These are phyloP conservation scores for Cydonia oblonga DNA, from an alignment of 331 rosid genomes.

Conservation along the genomic window DNA sequence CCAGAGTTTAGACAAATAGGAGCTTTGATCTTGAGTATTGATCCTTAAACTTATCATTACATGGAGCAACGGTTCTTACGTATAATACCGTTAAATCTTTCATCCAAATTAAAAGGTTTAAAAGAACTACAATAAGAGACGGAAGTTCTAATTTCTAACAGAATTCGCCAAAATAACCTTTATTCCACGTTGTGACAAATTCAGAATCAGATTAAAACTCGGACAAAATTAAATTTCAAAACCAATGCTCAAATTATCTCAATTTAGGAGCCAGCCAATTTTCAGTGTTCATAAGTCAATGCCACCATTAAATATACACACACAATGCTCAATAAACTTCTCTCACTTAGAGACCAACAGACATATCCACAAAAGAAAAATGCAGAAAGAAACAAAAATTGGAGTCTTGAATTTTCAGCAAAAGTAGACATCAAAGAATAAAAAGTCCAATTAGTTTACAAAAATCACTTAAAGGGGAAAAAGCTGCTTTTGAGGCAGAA, in stretches of 20 bases:
- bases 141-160: too few species aligned
- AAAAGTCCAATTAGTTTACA: neutral
- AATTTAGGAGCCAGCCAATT: neutral
- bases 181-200: too few species aligned
- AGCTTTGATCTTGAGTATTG: too few species aligned
- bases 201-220: too few species aligned
- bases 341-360: neutral
- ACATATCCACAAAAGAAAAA: neutral
- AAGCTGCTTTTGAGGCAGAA: neutral
- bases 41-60: too few species aligned
- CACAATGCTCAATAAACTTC: neutral
- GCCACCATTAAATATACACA: neutral
- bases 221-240: too few species aligned
- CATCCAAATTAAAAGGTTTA: neutral
- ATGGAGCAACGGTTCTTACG: neutral
- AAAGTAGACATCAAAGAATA: neutral
- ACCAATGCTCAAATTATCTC: neutral
- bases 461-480: neutral
- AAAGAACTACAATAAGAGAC: accelerated
- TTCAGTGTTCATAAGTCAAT: neutral
- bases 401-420: neutral
- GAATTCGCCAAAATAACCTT: neutral
- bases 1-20: too few species aligned
- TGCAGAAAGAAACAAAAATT: neutral
- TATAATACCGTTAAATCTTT: too few species aligned